Evolutionary conservation across 345 rosid species (phyloP), one percentile per base, ranked within the genome.

Genomic region (Hibiscus mutabilis): DNA sequence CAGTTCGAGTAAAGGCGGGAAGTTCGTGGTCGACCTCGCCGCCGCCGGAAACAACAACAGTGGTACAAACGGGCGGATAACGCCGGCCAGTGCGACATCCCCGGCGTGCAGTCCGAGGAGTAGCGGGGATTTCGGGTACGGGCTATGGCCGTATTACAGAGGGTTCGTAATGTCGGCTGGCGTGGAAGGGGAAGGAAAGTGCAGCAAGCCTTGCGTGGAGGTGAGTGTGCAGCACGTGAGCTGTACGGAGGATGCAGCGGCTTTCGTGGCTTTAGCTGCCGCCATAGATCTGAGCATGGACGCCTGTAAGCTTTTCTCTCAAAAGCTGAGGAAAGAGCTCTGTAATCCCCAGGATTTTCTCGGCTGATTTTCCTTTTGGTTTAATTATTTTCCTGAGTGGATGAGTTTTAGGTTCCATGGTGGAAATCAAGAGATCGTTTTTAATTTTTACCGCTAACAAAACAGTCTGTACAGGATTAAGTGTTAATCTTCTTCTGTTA

Each of bases 201-300:
- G 96, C 76, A 89, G 98, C 58, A 93, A 85, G 76, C 97, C 98
- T 3, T 77, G 85, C 66, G 96, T 93, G 74, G 91, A 93, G 79
- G 90, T 93, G 5, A 82, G 96, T 76, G 93, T 93, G 80, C 96
- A 89, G 81, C 98, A 93, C 80, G 97, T 93, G 83, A 86, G 68
- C 57, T 93, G 98, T 81, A 80, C 89, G 73, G 97, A 93, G 70
- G 98, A 93, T 75, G 98, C 98, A 5, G 98, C 98, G 29, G 89
- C 97, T 67, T 91, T 72, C 82, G 98, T 93, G 77, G 98, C 98
- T 2, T 77, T 93, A 5, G 88, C 97, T 2, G 98, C 96, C 3
- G 97, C 98, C 71, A 68, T 93, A 44, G 97, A 93, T 84, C 59
- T 93, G 70, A 93, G 97, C 73, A 86, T 93, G 92, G 98, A 93